phyloP scores from a whole-genome alignment of 1,284 basidiomycete genomes.

The Cryptococcus neoformans region DNA sequence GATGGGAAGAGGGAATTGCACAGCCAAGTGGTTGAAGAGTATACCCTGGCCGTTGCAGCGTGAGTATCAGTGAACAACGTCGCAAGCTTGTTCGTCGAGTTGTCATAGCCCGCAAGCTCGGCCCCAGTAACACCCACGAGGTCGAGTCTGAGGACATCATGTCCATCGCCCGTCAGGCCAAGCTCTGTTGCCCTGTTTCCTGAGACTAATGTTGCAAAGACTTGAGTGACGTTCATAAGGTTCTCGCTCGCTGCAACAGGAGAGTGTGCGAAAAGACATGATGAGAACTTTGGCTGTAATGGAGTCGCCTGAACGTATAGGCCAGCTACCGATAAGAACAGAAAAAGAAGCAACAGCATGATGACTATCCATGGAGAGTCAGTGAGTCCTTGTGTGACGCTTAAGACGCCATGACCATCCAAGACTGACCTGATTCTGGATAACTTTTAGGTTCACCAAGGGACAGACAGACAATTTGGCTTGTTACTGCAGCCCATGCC shows the following conservation, averaged over 20 bases:
- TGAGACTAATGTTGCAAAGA: constrained; percentile 69
- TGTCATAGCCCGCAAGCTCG: constrained; percentile 60
- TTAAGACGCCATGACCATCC: background rate
- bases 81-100: constrained; percentile 65
- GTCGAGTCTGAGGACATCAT: constrained; percentile 44
- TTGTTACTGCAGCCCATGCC: background rate
- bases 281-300: constrained; percentile 25
- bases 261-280: constrained; percentile 23
- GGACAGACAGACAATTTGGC: background rate
- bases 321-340: constrained; percentile 14
- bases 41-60: constrained; percentile 71
- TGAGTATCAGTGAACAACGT: constrained; percentile 79
- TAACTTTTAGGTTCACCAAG: background rate
- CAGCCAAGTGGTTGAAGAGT: constrained; percentile 66
- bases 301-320: constrained; percentile 16
- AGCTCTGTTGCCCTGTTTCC: constrained; percentile 40
- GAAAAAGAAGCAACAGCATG: constrained; percentile 1
- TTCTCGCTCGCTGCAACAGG: constrained; percentile 21
- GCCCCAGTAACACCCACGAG: constrained; percentile 44
- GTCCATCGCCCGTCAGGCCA: constrained; percentile 33
- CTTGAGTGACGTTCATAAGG: constrained; percentile 59
- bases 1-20: constrained; percentile 71
- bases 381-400: background rate
- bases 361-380: background rate
- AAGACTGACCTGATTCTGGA: background rate